These are phyloP conservation scores for Leccinellum luteum DNA, from an alignment of 768 basidiomycete genomes.

Conservation along the genomic window DNA sequence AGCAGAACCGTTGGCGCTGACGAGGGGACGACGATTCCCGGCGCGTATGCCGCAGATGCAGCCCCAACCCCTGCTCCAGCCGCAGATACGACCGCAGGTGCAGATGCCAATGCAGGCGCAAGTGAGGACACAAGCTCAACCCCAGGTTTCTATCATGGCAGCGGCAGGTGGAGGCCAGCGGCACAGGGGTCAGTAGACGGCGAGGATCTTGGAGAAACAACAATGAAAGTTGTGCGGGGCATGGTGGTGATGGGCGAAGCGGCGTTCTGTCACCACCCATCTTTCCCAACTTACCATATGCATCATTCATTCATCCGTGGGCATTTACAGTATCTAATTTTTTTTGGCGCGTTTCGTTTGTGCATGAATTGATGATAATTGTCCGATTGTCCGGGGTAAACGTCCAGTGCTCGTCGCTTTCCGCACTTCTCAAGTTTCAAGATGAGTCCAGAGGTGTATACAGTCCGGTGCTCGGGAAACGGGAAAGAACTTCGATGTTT, in stretches of 20 bases:
- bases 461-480: neutral
- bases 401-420: neutral
- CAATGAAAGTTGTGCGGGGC: neutral
- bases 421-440: neutral
- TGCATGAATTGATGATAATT: neutral
- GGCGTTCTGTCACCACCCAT: neutral
- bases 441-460: neutral
- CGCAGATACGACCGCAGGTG: neutral
- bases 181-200: conserved; percentile 8
- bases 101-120: neutral
- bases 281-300: neutral
- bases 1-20: neutral
- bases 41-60: neutral
- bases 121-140: neutral
- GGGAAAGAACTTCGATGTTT: neutral
- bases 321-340: neutral
- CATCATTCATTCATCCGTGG: neutral
- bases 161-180: conserved; percentile 7
- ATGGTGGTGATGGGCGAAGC: neutral
- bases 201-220: neutral
- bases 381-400: neutral
- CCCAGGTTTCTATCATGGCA: neutral
- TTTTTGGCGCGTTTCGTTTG: neutral
- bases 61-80: neutral
- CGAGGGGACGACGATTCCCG: neutral